Conservation (phyloP, 345 rosid genomes). For the Laguncularia racemosa region DNA sequence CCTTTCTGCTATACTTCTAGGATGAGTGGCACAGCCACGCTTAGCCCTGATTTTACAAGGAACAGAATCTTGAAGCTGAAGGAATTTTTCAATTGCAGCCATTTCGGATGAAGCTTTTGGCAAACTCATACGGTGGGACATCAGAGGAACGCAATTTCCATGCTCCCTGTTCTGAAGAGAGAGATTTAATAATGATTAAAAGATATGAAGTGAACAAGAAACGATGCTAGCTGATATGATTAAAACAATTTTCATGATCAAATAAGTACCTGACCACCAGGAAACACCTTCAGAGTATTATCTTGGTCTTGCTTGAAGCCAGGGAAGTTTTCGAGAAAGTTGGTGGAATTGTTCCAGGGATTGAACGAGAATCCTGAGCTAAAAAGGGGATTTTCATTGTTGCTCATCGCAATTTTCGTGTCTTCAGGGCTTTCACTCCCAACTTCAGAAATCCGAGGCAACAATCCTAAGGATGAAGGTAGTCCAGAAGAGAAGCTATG, state of each 20-base stretch:
- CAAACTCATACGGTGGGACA: slow-evolving; percentile 48
- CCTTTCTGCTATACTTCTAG: slow-evolving; percentile 97
- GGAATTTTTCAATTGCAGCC: slow-evolving; percentile 57
- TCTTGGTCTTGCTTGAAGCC: slow-evolving; percentile 44
- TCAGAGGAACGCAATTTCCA: slow-evolving; percentile 22
- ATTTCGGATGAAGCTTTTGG: slow-evolving; percentile 51
- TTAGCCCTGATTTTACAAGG: slow-evolving; percentile 95
- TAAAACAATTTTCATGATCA: background rate
- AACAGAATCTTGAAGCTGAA: slow-evolving; percentile 76
- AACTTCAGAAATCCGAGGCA: slow-evolving; percentile 65
- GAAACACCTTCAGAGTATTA: slow-evolving; percentile 24
- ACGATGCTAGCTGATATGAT: background rate
- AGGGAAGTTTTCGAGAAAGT: slow-evolving; percentile 31
- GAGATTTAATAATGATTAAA: slow-evolving; percentile 6
- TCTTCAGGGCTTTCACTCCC: slow-evolving; percentile 26
- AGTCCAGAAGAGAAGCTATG: slow-evolving; percentile 53
- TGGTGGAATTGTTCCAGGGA: slow-evolving; percentile 59
- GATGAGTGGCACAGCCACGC: slow-evolving; percentile 99
- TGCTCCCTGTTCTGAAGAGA: slow-evolving; percentile 31
- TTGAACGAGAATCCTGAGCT: slow-evolving; percentile 29
- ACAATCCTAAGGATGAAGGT: slow-evolving; percentile 63
- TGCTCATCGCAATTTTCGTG: slow-evolving; percentile 22
- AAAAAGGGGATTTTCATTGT: slow-evolving; percentile 17
- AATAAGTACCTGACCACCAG: slow-evolving; percentile 41
- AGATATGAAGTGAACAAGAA: background rate